Evolutionary conservation across 768 basidiomycete genomes (phyloP), one percentile per base, ranked within the genome.

Genomic region (Lactarius hengduanensis): DNA sequence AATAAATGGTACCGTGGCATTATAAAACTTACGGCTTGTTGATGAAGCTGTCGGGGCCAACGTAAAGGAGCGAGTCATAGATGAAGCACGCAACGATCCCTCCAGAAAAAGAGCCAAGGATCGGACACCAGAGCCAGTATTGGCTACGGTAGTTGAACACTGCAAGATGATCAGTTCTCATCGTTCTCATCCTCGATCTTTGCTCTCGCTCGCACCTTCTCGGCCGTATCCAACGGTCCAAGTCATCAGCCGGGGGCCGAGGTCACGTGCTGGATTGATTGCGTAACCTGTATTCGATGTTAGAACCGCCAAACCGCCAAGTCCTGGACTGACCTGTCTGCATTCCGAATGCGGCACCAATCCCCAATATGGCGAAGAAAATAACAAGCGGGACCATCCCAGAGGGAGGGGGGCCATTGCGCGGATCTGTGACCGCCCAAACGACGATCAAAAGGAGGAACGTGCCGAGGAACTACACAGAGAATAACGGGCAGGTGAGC

Each of bases 51-150:
- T 88, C 86, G 3, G 78, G 68, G n/a, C 86, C 87, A 2, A 78
- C 79, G 74, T 82, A 88, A 59, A 89, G 61, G 67, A 87, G 77
- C 2, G 77, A 45, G 70, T 90, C 88, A 69, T 90, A 90, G 53
- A 84, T 67, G 63, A 84, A 74, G 7, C 80, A 78, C 10, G 83
- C 89, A 4, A 76, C 73, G 65, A 84, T 79, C 55, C 80, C 86
- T 26, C 88, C 88, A 38, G 83, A 68, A 72, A 89, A 82, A 18
- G 87, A 82, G 1, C 77, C 86, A 54, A 87, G 75, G 20, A 87
- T 72, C 1, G 86, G 83, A 70, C 84, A 85, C 88, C 89, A 90
- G 36, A 90, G 70, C 88, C 88, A 90, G 71, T 89, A 90, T 64
- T 90, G 87, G 71, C 80, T 83, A 69, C 74, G 71, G 62, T 72